A percentile compares a stretch with the other conserved stretches of the same genome.
Evolutionary conservation across 257 asterid species (phyloP).

Genomic region (Nicotiana sylvestris): DNA sequence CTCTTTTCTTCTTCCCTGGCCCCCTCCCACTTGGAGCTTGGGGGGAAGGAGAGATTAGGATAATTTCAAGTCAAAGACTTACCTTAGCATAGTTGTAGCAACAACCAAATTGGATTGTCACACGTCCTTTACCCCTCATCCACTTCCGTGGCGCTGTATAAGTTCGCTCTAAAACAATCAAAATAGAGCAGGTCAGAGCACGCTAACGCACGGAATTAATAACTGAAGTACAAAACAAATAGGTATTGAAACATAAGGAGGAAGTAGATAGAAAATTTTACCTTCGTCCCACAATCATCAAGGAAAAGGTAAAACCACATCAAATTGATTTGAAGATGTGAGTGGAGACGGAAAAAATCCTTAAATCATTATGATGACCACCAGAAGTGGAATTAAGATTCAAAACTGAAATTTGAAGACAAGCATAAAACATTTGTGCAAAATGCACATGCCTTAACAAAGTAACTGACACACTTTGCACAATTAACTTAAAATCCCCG

Average conservation of each 20-base stretch:
- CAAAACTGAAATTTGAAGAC: background rate
- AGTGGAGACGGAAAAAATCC: background rate
- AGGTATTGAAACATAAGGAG: background rate
- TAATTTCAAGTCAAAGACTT: background rate
- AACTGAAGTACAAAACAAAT: conserved; percentile 17
- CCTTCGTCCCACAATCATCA: background rate
- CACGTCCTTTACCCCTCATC: conserved; percentile 44
- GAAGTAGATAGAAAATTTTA: background rate
- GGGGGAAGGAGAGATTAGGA: background rate
- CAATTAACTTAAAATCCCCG: background rate
- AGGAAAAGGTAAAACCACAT: background rate
- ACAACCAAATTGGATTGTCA: conserved; percentile 47
- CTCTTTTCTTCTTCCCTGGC: background rate
- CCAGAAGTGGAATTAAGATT: background rate
- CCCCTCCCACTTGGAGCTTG: background rate
- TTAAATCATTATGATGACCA: background rate
- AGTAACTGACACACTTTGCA: background rate
- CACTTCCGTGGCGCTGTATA: conserved; percentile 35
- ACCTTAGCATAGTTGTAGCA: conserved; percentile 37
- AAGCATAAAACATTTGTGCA: background rate
- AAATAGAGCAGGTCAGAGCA: background rate
- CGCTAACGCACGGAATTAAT: background rate
- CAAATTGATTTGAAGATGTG: background rate
- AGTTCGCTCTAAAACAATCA: conserved; percentile 23
- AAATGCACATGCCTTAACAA: background rate